Evolutionary conservation across 495 filamentous ascomycete genomes (phyloP), one percentile per base, ranked within the genome.

Genomic region (Glonium stellatum): DNA sequence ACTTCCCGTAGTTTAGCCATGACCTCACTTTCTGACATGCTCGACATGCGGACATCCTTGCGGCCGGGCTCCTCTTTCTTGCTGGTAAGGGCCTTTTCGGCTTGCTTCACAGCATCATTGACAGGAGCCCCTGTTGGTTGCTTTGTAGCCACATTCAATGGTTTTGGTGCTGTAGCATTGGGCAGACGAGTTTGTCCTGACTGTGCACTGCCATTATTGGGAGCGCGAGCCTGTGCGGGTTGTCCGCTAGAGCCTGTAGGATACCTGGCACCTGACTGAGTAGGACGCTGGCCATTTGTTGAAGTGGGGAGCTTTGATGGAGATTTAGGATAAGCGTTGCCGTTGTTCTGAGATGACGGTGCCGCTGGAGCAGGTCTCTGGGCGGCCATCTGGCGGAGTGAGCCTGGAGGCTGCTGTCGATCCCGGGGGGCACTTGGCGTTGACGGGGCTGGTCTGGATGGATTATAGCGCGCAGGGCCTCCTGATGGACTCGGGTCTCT

Each of bases 1-100:
- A 95, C 92, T 58, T 93, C 86, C 66, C 90, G 84, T 50, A 98
- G 75, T 69, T 90, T 92, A 58, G 88, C 85, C 93, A 98, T 98
- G 35, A 98, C 93, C 71, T 98, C 90, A 65, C 82, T 86, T 73
- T 98, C 93, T 41, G 88, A 85, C 93, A 98, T 97, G 65, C 84
- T 90, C 52, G 92, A 97, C 88, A 98, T 97, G 64, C 93, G 90
- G 47, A 92, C 85, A 67, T 88, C 93, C 76, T 93, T 91, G 73
- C 93, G 84, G 44, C 87, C 84, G 51, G 88, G 80, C 58, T 61
- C 71, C 6, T 82, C 70, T 42, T 82, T 78, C 77, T 93, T 92
- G 64, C 84, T 82, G 0, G 87, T 86, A 62, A 95, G 77, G 8
- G 89, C 88, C 44, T 84, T 82, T 73, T 95, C 90, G 23, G 90